Evolutionary conservation across 192 early-diverging fungal species (phyloP), one percentile per base, ranked within the genome.

Genomic region (Lobosporangium transversale): DNA sequence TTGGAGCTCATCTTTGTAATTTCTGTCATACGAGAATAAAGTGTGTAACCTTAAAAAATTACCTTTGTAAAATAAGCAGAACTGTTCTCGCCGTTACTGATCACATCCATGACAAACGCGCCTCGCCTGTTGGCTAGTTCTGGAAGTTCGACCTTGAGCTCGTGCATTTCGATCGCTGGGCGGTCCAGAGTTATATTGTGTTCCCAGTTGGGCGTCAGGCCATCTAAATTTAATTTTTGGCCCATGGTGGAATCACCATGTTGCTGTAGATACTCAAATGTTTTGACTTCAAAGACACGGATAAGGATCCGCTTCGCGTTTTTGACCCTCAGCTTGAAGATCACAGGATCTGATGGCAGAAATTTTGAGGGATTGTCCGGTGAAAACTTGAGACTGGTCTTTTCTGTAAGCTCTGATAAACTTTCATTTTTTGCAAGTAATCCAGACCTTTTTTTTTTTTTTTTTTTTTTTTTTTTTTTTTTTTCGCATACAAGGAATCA

Each of bases 21-120:
- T n/a, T n/a, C n/a, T n/a, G n/a, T n/a, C n/a, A n/a, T n/a, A n/a
- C n/a, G n/a, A n/a, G n/a, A n/a, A n/a, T n/a, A n/a, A n/a, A n/a
- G n/a, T n/a, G n/a, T n/a, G n/a, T n/a, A n/a, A n/a, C n/a, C n/a
- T n/a, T n/a, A 4, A 26, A 21, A 27, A 3, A 18, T 15, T n/a
- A 82, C 82, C 74, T 83, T 83, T 45, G 79, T 71, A 37, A 86
- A 62, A 53, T 82, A 68, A 11, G 80, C 80, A 45, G 73, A 53
- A 30, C 79, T 71, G 62, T 75, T 83, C 21, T 83, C 62, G 2
- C 70, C 55, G 47, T 79, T 82, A 23, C 84, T 79, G 18, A 86
- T 74, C 15, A 86, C 79, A 70, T 86, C 84, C 57, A 86, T 58
- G 1, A 86, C 65, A 81, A 83, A 86, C 14, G 70, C 73, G 9